Base-by-base conservation (phyloP, 768 basidiomycete genomes). In the Cystobasidiopsis lactophilus region DNA sequence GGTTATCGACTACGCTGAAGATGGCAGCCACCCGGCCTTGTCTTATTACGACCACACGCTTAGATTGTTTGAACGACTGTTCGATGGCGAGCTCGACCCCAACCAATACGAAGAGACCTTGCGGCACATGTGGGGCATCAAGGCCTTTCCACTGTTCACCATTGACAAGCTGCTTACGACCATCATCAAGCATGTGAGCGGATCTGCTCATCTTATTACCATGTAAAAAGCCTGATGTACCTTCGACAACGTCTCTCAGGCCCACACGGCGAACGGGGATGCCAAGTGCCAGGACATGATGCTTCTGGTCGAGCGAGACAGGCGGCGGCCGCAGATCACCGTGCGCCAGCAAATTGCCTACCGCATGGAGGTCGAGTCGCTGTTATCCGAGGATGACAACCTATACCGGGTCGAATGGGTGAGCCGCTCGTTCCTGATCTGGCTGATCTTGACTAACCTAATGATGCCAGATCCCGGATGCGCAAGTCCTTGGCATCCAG, bases 131-230 rank as follows among this genome's bases (percentile, higher is more conserved):
- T 88, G 83, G 67, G 82, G 85, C 29, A 83, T 78, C 58, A 70
- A 88, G 77, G 85, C 88, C 5, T 95, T 85, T 69, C 75, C 80
- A 51, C 68, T 91, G 57, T 96, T 91, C 67, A 95, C 91, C 1
- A 64, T 98, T 63, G 93, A 96, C 71, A 88, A 89, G 67, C 68
- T 95, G 41, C 78, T 93, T 53, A 79, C 76, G n/a, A 79, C 80
- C 19, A 74, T 93, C 50, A 76, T 95, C 66, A 96, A 96, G 70
- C 88, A 95, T 74, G 88, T 86, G 55, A 64, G 74, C 60, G 16
- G 19, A 23, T 48, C 24, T 18, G 23, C 5, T 26, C 2, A 26
- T 23, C 27, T 24, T 39, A 16, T 16, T 50, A 14, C 19, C 38
- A 2, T 29, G 3, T 21, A 30, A 11, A 35, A 35, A 35, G 7